phyloP scores from a whole-genome alignment of 2,329 filamentous ascomycete species.

The Stachybotrys chartarum region DNA sequence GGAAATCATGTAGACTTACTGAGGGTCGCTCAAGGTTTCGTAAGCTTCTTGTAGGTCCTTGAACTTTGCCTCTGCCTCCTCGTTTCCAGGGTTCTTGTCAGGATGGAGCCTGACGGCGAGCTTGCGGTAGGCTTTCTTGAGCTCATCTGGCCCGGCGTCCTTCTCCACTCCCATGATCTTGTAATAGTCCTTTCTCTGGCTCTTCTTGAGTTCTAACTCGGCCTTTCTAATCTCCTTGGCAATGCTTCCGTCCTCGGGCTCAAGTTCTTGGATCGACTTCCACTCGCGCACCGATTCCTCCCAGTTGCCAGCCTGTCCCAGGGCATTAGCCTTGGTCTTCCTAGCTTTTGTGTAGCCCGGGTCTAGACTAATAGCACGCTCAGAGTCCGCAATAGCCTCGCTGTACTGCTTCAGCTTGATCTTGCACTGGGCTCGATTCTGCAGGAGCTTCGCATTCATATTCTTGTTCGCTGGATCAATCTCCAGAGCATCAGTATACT shows the following conservation, averaged over 20 bases:
- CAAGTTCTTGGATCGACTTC: conserved; percentile 77
- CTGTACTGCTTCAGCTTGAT: conserved; percentile 79
- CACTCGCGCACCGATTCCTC: conserved; percentile 84
- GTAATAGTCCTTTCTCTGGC: conserved; percentile 96
- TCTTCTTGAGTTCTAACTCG: conserved; percentile 96
- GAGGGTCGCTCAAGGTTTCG: conserved; percentile 86
- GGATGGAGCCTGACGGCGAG: conserved; percentile 91
- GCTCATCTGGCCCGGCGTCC: conserved; percentile 72
- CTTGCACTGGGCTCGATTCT: conserved; percentile 84
- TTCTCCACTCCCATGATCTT: conserved; percentile 90
- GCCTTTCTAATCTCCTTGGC: conserved; percentile 81
- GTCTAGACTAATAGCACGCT: conserved; percentile 75
- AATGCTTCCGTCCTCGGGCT: conserved; percentile 74
- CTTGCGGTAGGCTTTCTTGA: conserved; percentile 97
- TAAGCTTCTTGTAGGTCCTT: conserved; percentile 98
- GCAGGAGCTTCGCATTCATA: conserved; percentile 89
- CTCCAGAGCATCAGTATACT: conserved; percentile 75
- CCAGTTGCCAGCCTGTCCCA: conserved; percentile 82
- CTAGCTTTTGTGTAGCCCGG: conserved; percentile 81
- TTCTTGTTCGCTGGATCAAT: conserved; percentile 85
- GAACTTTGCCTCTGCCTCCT: conserved; percentile 80
- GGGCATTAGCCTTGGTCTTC: conserved; percentile 87
- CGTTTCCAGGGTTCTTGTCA: conserved; percentile 91
- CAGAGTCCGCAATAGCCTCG: conserved; percentile 77
- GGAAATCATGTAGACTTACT: conserved; percentile 51